Evolutionary conservation across 2,329 filamentous ascomycete genomes (phyloP), one percentile per base, ranked within the genome.

Genomic region (Fusarium clavum): DNA sequence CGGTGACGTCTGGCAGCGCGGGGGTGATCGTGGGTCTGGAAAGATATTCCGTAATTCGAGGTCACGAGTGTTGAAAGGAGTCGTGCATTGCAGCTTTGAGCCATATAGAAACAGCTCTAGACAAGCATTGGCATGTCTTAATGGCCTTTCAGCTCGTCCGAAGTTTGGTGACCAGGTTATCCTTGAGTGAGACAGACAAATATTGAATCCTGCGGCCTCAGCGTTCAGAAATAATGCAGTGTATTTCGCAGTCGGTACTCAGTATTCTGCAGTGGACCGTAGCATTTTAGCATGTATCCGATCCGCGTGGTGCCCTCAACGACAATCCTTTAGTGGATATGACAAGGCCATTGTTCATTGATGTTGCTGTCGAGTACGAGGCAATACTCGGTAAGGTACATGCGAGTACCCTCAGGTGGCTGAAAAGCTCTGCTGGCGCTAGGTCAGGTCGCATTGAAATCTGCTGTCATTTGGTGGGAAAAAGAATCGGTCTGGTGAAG

Each of bases 1-100:
- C 45, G 57, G 68, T 74, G 70, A 74, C 71, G 71, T 73, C 67
- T 71, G 56, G 64, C 71, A 67, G 69, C 67, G 69, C 63, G 63
- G 67, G 63, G 56, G 53, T 60, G 48, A 27, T 67, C 47, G 60
- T 71, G 52, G 57, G 57, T 55, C 46, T 46, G 38, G 32, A 40
- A 57, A 49, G 45, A 46, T 61, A 66, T 59, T 53, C 55, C 59
- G 58, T 41, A 56, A 34, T 51, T 59, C 56, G 9, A 68, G 65
- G 68, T 74, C 72, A 74, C 68, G 72, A 66, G 72, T 32, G 46
- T 63, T 57, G 57, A 52, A 46, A 52, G 30, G 41, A 29, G 59
- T 54, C 61, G 62, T 57, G 41, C 53, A 67, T 58, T 58, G 40
- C 57, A 60, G 32, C 32, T 53, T 22, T 43, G 34, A 29, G 49